These are phyloP conservation scores for Alternaria sp. DNA, from an alignment of 2,329 filamentous ascomycete genomes.

Conservation along the genomic window DNA sequence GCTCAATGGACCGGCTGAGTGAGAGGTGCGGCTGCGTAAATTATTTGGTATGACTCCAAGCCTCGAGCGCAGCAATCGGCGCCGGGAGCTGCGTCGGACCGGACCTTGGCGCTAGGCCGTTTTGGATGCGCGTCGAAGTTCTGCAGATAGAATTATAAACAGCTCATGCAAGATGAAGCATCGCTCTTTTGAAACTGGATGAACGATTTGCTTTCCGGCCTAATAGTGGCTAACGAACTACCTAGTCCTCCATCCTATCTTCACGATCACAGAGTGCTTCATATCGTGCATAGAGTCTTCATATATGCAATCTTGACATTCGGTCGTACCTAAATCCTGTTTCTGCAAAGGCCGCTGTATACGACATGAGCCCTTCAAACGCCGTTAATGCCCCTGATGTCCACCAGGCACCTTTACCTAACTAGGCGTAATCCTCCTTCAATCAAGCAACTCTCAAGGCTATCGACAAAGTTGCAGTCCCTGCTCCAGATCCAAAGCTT, in stretches of 20 bases:
- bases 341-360: constrained; percentile 23
- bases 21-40: constrained; percentile 13
- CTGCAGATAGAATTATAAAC: neutral
- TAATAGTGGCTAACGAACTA: too few relatives aligned
- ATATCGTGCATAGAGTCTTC: neutral
- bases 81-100: constrained; percentile 23
- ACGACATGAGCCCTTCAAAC: constrained; percentile 34
- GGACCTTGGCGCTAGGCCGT: constrained; percentile 15
- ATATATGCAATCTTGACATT: neutral
- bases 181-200: neutral
- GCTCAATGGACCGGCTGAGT: constrained; percentile 5
- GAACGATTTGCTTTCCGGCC: neutral
- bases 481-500: constrained; percentile 2
- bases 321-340: constrained; percentile 15
- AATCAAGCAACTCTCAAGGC: neutral
- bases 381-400: constrained; percentile 35
- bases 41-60: constrained; percentile 37
- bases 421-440: constrained; percentile 1
- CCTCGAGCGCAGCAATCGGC: constrained; percentile 18
- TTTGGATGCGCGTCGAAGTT: neutral
- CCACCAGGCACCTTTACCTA: neutral
- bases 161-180: neutral
- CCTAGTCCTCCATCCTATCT: neutral
- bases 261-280: neutral
- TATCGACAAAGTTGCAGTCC: constrained; percentile 11